A percentile compares a stretch with the other conserved stretches of the same genome.
phyloP scores from a whole-genome alignment of 345 rosid species.

The Brassica carinata region DNA sequence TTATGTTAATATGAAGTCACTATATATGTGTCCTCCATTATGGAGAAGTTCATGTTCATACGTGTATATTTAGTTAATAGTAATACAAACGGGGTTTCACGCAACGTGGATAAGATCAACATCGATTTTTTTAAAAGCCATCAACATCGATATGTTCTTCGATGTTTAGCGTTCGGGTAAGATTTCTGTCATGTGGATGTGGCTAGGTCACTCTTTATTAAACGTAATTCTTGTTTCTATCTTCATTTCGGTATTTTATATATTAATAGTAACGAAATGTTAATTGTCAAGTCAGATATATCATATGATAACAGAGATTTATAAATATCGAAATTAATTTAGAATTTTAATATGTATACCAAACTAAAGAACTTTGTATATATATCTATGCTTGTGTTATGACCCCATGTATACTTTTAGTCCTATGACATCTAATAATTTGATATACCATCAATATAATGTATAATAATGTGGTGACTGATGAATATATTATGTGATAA shows the following conservation, averaged over 20 bases:
- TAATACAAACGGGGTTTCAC: neutral
- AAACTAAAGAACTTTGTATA: neutral
- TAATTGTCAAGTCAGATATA: neutral
- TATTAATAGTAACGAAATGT: neutral
- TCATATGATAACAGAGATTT: neutral
- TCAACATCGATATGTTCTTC: neutral
- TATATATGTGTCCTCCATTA: neutral
- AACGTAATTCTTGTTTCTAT: neutral
- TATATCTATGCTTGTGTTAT: neutral
- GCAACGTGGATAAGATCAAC: neutral
- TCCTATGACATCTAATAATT: neutral
- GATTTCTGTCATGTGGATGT: neutral
- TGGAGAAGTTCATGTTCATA: neutral
- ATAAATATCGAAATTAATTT: neutral
- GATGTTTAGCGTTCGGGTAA: neutral
- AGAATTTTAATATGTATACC: neutral
- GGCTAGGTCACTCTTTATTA: neutral
- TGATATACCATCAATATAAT: slow-evolving; percentile 1
- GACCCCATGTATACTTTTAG: neutral
- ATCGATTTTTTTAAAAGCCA: neutral
- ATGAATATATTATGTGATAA: neutral
- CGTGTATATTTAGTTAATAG: neutral
- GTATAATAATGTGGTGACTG: neutral
- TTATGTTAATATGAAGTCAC: slow-evolving; percentile 1
- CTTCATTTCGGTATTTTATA: neutral